A percentile compares a stretch with the other conserved stretches of the same genome.
Conservation (phyloP, 768 basidiomycete genomes). For the Lepiota brunneoincarnata region DNA sequence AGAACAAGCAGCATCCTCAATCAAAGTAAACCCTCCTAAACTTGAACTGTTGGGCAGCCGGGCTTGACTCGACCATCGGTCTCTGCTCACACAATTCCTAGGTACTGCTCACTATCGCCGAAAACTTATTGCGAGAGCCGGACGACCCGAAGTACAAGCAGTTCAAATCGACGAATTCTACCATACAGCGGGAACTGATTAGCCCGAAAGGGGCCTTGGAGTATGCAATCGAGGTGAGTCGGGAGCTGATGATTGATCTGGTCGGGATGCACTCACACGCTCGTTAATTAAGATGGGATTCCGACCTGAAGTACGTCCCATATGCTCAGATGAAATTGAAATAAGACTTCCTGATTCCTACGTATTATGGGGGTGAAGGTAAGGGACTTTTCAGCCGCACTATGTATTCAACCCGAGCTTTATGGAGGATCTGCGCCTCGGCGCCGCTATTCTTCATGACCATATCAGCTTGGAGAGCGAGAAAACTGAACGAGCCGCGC, state of each 20-base stretch:
- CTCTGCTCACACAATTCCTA: conserved; percentile 35
- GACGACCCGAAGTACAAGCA: conserved; percentile 67
- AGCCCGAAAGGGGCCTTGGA: conserved; percentile 76
- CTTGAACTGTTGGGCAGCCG: conserved; percentile 13
- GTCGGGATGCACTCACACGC: neutral
- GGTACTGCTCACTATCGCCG: conserved; percentile 66
- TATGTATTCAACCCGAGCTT: conserved; percentile 59
- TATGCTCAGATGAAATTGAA: neutral
- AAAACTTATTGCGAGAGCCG: conserved; percentile 73
- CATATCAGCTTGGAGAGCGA: conserved; percentile 49
- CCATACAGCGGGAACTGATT: conserved; percentile 64
- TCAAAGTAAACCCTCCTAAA: conserved; percentile 50
- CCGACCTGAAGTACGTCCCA: conserved; percentile 50
- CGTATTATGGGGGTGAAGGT: conserved; percentile 41
- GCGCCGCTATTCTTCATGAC: conserved; percentile 65
- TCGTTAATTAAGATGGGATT: conserved; percentile 61
- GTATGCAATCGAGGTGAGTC: conserved; percentile 73
- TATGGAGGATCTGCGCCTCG: conserved; percentile 57
- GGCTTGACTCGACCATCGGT: conserved; percentile 11
- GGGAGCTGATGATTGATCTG: conserved; percentile 12
- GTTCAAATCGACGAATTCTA: conserved; percentile 74
- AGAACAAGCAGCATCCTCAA: conserved; percentile 53
- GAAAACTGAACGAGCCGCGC: conserved; percentile 46
- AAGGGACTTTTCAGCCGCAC: conserved; percentile 66
- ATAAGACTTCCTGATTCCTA: neutral